Conservation (phyloP, 2,329 filamentous ascomycete species). For the Phaeosphaeria sp. region DNA sequence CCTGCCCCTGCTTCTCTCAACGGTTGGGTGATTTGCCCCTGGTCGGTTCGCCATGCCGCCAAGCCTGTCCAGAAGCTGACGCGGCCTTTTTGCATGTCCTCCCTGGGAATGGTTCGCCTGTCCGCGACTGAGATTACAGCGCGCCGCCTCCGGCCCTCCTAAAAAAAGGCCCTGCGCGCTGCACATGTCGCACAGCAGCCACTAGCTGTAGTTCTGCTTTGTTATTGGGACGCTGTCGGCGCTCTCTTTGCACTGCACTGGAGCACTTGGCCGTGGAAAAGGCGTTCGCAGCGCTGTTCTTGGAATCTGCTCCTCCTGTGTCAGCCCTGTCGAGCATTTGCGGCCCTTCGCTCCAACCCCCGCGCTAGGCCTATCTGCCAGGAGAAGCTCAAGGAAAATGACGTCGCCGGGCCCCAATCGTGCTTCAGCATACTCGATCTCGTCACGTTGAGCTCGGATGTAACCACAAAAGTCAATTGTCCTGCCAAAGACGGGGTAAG, state of each 20-base stretch:
- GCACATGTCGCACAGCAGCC: conserved; percentile 2
- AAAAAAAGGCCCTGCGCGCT: background rate
- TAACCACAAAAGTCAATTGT: background rate
- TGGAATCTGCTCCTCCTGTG: background rate
- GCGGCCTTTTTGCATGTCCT: background rate
- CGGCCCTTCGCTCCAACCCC: background rate
- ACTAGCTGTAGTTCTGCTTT: background rate
- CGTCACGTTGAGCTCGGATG: background rate
- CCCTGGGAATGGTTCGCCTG: background rate
- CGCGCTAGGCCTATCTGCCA: background rate
- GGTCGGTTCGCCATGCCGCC: conserved; percentile 12
- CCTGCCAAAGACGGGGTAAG: background rate
- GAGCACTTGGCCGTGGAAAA: background rate
- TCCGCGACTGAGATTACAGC: background rate
- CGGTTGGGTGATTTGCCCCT: conserved; percentile 12
- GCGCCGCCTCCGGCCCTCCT: background rate
- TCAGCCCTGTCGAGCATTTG: background rate
- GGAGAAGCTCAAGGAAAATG: background rate
- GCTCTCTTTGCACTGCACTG: background rate
- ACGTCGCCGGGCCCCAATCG: background rate
- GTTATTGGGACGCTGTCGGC: background rate
- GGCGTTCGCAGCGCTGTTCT: background rate
- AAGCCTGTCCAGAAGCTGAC: conserved; percentile 1
- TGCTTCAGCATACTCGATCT: background rate
- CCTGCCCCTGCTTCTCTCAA: conserved; percentile 15